phyloP scores from a whole-genome alignment of 768 basidiomycete species.

The Suillus subluteus region DNA sequence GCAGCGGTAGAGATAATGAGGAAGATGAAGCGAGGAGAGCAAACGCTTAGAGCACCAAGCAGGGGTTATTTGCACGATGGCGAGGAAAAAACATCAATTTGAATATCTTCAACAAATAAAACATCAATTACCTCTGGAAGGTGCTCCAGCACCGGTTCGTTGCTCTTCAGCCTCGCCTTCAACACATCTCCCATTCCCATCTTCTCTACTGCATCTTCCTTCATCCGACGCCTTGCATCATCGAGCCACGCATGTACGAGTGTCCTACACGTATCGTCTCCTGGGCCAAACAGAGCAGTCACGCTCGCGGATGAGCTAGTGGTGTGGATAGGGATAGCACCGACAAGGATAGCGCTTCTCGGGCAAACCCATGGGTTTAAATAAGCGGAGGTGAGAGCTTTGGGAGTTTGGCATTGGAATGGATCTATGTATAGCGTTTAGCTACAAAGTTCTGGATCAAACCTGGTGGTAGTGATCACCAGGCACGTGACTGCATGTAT shows the following conservation, averaged over 20 bases:
- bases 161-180: slow-evolving; percentile 58
- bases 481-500: not conserved
- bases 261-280: not conserved
- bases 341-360: slow-evolving; percentile 66
- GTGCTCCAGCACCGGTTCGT: slow-evolving; percentile 65
- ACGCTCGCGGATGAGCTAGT: not conserved
- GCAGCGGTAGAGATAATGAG: slow-evolving; percentile 22
- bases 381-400: slow-evolving; percentile 68
- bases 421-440: not conserved
- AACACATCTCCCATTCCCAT: slow-evolving; percentile 55
- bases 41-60: slow-evolving; percentile 56
- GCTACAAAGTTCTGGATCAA: not conserved
- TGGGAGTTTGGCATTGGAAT: slow-evolving; percentile 44
- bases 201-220: slow-evolving; percentile 15
- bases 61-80: not conserved
- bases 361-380: slow-evolving; percentile 71
- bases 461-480: slow-evolving; percentile 6
- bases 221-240: slow-evolving; percentile 62
- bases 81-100: too few species aligned
- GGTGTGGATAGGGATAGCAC: slow-evolving; percentile 42
- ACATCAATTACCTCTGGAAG: slow-evolving; percentile 61
- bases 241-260: slow-evolving; percentile 22
- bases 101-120: too few species aligned
- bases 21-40: slow-evolving; percentile 66
- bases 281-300: slow-evolving; percentile 1